Evolutionary conservation across 192 early-diverging fungal species (phyloP).

Genomic region (Powellomyces hirtus): DNA sequence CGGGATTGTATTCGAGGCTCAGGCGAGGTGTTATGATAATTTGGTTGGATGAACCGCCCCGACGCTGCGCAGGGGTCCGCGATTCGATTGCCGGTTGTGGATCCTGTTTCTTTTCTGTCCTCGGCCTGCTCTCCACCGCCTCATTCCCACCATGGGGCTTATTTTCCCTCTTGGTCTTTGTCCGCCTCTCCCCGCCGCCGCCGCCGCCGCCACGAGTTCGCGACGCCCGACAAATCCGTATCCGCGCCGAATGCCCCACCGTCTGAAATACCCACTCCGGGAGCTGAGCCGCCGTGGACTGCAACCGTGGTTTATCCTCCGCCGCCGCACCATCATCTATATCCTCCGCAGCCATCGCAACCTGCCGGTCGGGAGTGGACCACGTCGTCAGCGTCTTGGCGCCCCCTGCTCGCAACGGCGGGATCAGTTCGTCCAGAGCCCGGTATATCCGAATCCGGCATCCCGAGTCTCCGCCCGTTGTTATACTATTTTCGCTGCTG

Average conservation of each 20-base stretch:
- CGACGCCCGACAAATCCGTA: background rate
- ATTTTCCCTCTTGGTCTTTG: background rate
- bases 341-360: too few relatives aligned
- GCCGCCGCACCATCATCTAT: too few relatives aligned
- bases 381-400: too few relatives aligned
- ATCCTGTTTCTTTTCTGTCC: background rate
- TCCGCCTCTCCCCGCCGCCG: background rate
- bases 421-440: background rate
- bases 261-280: conserved; percentile 4
- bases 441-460: background rate
- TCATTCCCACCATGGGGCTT: background rate
- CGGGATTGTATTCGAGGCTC: too few relatives aligned
- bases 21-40: too few relatives aligned
- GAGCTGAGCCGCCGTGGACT: background rate
- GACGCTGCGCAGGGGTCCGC: background rate
- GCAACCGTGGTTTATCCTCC: too few relatives aligned
- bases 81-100: too few relatives aligned
- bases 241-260: background rate
- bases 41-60: background rate
- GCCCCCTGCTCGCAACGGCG: too few relatives aligned
- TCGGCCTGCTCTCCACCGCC: background rate
- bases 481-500: too few relatives aligned
- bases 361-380: too few relatives aligned
- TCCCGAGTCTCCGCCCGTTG: background rate
- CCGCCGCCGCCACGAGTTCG: background rate